Evolutionary conservation across 2,329 filamentous ascomycete genomes (phyloP).

Genomic region (Hyphodiscus sp.): DNA sequence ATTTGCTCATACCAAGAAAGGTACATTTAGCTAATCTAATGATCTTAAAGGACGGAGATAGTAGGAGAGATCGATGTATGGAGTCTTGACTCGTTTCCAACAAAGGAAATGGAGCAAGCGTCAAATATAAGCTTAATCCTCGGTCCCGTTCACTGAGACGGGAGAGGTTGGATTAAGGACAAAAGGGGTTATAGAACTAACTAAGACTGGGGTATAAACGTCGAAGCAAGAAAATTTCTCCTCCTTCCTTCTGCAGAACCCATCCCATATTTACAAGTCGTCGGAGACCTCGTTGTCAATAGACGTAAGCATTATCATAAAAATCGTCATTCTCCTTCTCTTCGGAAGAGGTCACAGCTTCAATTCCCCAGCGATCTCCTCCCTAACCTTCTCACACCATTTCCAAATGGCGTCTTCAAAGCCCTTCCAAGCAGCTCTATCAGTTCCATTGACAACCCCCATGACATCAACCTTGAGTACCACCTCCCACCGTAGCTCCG

Average conservation of each 20-base stretch:
- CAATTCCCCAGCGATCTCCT: conserved; percentile 72
- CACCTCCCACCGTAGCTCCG: conserved; percentile 88
- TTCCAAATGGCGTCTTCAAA: conserved; percentile 78
- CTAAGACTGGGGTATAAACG: not conserved
- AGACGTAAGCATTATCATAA: not conserved
- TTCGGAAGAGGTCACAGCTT: conserved; percentile 14
- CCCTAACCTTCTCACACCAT: conserved; percentile 78
- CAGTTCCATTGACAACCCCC: conserved; percentile 70
- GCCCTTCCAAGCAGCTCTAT: conserved; percentile 64
- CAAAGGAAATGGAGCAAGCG: no score
- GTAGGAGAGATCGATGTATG: no score
- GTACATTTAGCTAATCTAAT: no score
- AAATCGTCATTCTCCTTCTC: not conserved
- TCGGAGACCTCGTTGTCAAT: not conserved
- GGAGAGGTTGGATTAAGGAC: not conserved
- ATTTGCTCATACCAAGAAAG: no score
- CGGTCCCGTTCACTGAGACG: no score
- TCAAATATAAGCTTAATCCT: no score
- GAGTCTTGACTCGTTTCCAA: no score
- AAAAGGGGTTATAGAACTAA: not conserved
- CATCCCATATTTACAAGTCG: not conserved
- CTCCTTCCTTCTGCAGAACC: not conserved
- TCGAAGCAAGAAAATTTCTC: not conserved
- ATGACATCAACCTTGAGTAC: conserved; percentile 78
- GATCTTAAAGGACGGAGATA: no score